A percentile compares a stretch with the other conserved stretches of the same genome.
These are phyloP conservation scores for rapeseed (Brassica napus) DNA, from an alignment of 345 rosid genomes.

Conservation along the genomic window DNA sequence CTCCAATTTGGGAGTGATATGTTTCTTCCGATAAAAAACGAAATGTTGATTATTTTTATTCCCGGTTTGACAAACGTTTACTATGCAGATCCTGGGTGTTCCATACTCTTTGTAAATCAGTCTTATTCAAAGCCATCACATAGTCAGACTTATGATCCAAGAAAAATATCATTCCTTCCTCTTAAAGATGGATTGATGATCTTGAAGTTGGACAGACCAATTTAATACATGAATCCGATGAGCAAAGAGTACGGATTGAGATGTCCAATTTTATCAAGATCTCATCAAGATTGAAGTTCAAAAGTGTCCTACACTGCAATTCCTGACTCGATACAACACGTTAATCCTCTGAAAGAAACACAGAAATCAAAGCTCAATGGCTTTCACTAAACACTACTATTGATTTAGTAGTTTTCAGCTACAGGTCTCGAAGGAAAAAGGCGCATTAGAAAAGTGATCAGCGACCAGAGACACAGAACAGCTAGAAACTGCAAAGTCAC, in stretches of 20 bases:
- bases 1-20: no score
- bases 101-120: not conserved
- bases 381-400: slow-evolving; percentile 15
- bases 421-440: slow-evolving; percentile 88
- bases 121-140: not conserved
- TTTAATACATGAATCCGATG: not conserved
- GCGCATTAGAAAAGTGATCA: slow-evolving; percentile 72
- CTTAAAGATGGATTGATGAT: not conserved
- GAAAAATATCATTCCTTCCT: not conserved
- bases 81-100: not conserved
- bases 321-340: not conserved
- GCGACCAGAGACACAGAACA: slow-evolving; percentile 80
- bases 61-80: not conserved
- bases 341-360: slow-evolving; percentile 7
- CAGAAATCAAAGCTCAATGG: not conserved
- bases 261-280: not conserved
- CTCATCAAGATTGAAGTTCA: not conserved
- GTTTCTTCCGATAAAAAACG: not conserved
- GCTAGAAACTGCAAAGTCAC: slow-evolving; percentile 71
- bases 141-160: not conserved
- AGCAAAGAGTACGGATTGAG: not conserved
- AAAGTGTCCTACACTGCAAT: not conserved
- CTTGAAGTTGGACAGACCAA: not conserved
- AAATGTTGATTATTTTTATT: not conserved
- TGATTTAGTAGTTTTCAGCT: slow-evolving; percentile 62